These are phyloP conservation scores for Penicillium paxilli DNA, from an alignment of 495 filamentous ascomycete species.

Conservation along the genomic window DNA sequence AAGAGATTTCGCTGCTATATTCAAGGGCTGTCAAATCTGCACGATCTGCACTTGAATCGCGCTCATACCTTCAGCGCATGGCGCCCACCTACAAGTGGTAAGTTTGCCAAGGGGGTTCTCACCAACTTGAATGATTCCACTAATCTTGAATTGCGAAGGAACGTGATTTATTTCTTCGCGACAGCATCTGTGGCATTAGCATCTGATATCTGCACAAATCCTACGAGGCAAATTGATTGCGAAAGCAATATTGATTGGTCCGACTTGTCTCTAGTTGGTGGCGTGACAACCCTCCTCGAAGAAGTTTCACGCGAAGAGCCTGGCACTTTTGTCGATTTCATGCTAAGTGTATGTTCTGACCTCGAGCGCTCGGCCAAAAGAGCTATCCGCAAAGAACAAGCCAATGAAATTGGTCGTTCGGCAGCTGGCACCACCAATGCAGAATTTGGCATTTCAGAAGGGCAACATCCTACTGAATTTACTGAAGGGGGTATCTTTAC, in stretches of 20 bases:
- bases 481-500: background rate
- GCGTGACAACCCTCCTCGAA: constrained; percentile 4
- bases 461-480: background rate
- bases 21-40: constrained; percentile 11
- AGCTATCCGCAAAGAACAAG: background rate
- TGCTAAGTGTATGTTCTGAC: constrained; percentile 16
- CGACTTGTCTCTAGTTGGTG: too few species aligned
- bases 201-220: constrained; percentile 3
- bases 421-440: background rate
- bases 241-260: too few species aligned
- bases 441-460: background rate
- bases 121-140: background rate
- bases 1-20: background rate
- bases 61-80: constrained; percentile 1
- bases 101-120: background rate
- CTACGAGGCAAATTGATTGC: too few species aligned
- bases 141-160: constrained; percentile 6
- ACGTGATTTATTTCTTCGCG: constrained; percentile 20
- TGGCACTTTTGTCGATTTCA: constrained; percentile 21
- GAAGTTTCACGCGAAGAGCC: constrained; percentile 14
- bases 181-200: constrained; percentile 15
- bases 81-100: constrained; percentile 12
- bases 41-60: constrained; percentile 10
- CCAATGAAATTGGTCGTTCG: background rate
- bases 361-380: constrained; percentile 7